Evolutionary conservation across 257 asterid genomes (phyloP).

Genomic region (Solanum appendiculatum): DNA sequence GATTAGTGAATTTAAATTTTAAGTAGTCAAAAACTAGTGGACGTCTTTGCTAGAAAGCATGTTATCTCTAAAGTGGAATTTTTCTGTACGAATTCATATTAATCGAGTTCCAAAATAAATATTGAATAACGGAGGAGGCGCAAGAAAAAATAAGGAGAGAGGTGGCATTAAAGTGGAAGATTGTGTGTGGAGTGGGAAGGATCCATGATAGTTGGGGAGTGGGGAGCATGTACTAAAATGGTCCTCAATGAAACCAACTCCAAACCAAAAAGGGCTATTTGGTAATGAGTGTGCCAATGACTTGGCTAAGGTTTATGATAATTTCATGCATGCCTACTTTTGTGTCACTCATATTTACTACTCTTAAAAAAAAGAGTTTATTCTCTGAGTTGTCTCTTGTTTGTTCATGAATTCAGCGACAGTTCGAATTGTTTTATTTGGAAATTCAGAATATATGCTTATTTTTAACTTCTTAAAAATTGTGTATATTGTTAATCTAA

Average conservation of each 20-base stretch:
- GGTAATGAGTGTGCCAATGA: not conserved
- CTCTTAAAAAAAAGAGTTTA: not conserved
- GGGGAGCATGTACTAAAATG: not conserved
- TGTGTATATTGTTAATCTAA: too few relatives aligned
- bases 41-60: not conserved
- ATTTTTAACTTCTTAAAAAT: too few relatives aligned
- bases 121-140: rapidly evolving
- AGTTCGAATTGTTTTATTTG: too few relatives aligned
- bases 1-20: not conserved
- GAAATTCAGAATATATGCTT: too few relatives aligned
- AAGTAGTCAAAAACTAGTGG: not conserved
- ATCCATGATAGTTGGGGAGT: not conserved
- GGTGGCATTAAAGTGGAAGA: not conserved
- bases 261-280: not conserved
- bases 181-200: not conserved
- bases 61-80: not conserved
- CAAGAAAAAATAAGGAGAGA: not conserved
- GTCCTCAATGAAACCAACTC: not conserved
- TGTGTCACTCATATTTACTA: not conserved
- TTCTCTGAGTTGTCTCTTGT: too few relatives aligned
- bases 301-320: not conserved
- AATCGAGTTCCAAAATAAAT: not conserved
- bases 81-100: not conserved
- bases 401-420: too few relatives aligned
- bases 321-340: not conserved